A percentile compares a stretch with the other conserved stretches of the same genome.
phyloP scores from a whole-genome alignment of 495 filamentous ascomycete genomes.

The Xylaria nigripes region DNA sequence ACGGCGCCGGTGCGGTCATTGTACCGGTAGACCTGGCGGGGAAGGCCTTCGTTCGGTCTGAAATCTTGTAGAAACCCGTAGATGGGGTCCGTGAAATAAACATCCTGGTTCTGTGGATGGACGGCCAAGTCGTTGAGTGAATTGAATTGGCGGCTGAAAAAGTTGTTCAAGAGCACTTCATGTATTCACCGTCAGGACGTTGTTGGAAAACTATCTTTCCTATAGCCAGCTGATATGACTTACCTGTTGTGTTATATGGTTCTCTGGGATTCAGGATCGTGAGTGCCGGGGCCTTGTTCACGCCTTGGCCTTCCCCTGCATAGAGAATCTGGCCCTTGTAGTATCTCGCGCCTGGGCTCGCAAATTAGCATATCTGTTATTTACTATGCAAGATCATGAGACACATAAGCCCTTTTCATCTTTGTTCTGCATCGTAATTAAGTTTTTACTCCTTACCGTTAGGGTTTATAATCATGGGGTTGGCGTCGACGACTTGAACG shows the following conservation, averaged over 20 bases:
- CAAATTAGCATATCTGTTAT: not conserved
- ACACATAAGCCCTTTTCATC: too few species aligned
- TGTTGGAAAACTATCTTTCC: too few species aligned
- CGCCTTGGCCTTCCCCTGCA: conserved; percentile 41
- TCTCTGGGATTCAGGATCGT: conserved; percentile 38
- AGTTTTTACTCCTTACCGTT: too few species aligned
- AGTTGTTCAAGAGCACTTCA: conserved; percentile 41
- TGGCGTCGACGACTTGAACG: conserved; percentile 29
- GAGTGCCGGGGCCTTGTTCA: conserved; percentile 32
- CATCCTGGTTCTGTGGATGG: conserved; percentile 40
- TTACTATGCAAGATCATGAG: too few species aligned
- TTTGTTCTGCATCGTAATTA: too few species aligned
- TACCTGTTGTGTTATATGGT: conserved; percentile 43
- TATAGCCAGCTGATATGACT: not conserved
- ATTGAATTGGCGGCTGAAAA: conserved; percentile 52
- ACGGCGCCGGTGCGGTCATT: conserved; percentile 39
- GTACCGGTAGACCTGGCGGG: conserved; percentile 50
- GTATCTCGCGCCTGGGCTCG: conserved; percentile 37
- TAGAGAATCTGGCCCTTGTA: conserved; percentile 40
- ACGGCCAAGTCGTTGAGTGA: conserved; percentile 52
- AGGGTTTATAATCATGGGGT: conserved; percentile 38
- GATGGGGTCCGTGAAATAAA: conserved; percentile 60
- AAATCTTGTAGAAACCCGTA: conserved; percentile 54
- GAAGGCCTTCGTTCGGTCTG: conserved; percentile 43
- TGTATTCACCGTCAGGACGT: not conserved